Evolutionary conservation across 1,139 yeast species (phyloP).

Genomic region (Taphrina deformans): DNA sequence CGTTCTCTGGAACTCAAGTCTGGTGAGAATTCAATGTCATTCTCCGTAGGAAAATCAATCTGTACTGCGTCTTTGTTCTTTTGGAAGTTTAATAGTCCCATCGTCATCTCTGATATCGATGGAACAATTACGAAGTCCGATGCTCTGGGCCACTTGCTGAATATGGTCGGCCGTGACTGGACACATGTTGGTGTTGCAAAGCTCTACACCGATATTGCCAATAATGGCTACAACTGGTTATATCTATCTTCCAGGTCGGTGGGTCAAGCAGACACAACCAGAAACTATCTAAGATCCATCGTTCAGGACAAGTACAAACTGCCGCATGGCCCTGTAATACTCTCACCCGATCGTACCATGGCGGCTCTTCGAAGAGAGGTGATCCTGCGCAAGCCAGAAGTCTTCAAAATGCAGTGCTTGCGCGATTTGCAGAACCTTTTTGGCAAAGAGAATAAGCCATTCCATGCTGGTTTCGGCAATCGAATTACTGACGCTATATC

Average conservation of each 20-base stretch:
- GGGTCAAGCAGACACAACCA: constrained; percentile 92
- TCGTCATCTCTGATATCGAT: constrained; percentile 95
- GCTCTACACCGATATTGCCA: constrained; percentile 76
- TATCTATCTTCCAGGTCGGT: constrained; percentile 93
- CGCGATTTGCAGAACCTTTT: constrained; percentile 74
- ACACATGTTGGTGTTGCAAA: constrained; percentile 96
- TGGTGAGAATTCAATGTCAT: constrained; percentile 77
- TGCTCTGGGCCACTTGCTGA: constrained; percentile 93
- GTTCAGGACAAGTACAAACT: constrained; percentile 60
- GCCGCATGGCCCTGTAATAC: constrained; percentile 91
- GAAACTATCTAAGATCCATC: constrained; percentile 77
- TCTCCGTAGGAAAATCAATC: constrained; percentile 79
- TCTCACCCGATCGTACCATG: constrained; percentile 94
- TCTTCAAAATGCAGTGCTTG: constrained; percentile 95
- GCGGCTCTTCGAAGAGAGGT: constrained; percentile 90
- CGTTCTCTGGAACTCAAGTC: constrained; percentile 67
- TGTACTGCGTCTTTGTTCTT: constrained; percentile 71
- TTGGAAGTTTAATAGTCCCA: constrained; percentile 84
- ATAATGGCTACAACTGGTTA: constrained; percentile 89
- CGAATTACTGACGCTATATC: constrained; percentile 95
- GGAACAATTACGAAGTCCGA: constrained; percentile 94
- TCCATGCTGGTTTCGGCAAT: constrained; percentile 97
- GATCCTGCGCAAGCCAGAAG: constrained; percentile 91
- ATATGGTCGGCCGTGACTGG: constrained; percentile 96
- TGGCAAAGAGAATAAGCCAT: constrained; percentile 60